Percentiles rank a stretch among this genome's conserved stretches.
These are phyloP conservation scores for Nectriaceae sp. DNA, from an alignment of 2,329 filamentous ascomycete genomes.

Conservation along the genomic window DNA sequence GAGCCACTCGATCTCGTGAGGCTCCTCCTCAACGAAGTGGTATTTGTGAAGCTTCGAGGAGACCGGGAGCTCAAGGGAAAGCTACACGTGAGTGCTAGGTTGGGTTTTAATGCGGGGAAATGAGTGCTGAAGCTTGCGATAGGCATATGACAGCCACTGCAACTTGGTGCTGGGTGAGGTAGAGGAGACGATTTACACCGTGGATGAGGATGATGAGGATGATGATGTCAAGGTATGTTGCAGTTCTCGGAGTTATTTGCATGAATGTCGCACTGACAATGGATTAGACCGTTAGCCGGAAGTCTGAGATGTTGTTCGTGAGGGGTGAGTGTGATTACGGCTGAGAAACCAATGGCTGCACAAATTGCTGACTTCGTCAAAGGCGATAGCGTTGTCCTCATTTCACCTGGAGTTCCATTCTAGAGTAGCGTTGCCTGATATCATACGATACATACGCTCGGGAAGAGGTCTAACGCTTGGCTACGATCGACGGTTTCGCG, in stretches of 20 bases:
- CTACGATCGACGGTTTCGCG: too few relatives aligned
- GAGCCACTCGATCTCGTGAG: constrained; percentile 96
- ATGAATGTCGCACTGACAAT: constrained; percentile 11
- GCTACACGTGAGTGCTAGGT: constrained; percentile 70
- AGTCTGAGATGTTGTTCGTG: constrained; percentile 98
- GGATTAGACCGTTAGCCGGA: constrained; percentile 83
- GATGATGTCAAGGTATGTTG: constrained; percentile 70
- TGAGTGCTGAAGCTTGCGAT: neutral
- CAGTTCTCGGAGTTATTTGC: neutral
- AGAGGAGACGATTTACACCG: constrained; percentile 93
- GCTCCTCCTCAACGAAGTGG: constrained; percentile 90
- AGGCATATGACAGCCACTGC: constrained; percentile 99
- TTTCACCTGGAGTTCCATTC: constrained; percentile 61
- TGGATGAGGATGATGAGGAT: constrained; percentile 89
- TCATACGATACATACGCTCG: neutral
- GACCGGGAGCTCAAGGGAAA: constrained; percentile 94
- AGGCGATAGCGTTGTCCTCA: constrained; percentile 75
- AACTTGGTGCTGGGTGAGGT: constrained; percentile 96
- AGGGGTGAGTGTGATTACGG: constrained; percentile 64
- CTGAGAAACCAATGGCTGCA: neutral
- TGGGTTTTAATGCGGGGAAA: neutral
- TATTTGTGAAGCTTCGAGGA: constrained; percentile 95
- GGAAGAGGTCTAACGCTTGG: neutral
- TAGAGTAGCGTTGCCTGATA: constrained; percentile 22
- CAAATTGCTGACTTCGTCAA: neutral